These are phyloP conservation scores for Globisporangium abappressorium DNA, from an alignment of 352 stramenopile species.

Conservation along the genomic window DNA sequence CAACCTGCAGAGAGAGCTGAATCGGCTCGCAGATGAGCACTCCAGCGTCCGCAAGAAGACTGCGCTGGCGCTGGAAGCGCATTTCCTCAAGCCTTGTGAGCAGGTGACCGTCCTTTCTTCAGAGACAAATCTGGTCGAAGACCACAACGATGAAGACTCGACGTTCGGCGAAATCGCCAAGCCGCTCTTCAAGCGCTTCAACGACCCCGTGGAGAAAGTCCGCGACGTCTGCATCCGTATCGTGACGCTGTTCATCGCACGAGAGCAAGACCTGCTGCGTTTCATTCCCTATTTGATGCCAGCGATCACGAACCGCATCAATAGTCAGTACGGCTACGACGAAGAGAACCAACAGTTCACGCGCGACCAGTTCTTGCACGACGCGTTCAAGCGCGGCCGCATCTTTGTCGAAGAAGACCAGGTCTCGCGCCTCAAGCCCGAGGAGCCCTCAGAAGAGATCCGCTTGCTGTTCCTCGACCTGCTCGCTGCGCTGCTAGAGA, in stretches of 20 bases:
- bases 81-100: conserved; percentile 26
- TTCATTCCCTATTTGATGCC: conserved; percentile 77
- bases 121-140: background rate
- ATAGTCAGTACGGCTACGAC: conserved; percentile 67
- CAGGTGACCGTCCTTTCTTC: background rate
- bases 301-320: conserved; percentile 58
- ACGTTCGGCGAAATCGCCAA: conserved; percentile 59
- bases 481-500: conserved; percentile 46
- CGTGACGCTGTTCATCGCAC: conserved; percentile 38
- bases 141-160: background rate
- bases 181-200: conserved; percentile 80
- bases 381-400: conserved; percentile 70
- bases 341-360: conserved; percentile 77
- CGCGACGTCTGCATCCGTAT: conserved; percentile 66
- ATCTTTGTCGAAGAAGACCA: conserved; percentile 52
- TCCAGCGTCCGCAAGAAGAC: conserved; percentile 57
- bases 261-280: conserved; percentile 55
- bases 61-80: conserved; percentile 38
- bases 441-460: conserved; percentile 78
- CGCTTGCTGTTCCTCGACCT: conserved; percentile 58
- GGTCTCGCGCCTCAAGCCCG: conserved; percentile 36
- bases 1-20: conserved; percentile 50
- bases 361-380: conserved; percentile 60
- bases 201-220: conserved; percentile 78
- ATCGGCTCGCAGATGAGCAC: conserved; percentile 53